These are phyloP conservation scores for Agapanthus africanus DNA, from an alignment of 106 monocot genomes.

Conservation along the genomic window DNA sequence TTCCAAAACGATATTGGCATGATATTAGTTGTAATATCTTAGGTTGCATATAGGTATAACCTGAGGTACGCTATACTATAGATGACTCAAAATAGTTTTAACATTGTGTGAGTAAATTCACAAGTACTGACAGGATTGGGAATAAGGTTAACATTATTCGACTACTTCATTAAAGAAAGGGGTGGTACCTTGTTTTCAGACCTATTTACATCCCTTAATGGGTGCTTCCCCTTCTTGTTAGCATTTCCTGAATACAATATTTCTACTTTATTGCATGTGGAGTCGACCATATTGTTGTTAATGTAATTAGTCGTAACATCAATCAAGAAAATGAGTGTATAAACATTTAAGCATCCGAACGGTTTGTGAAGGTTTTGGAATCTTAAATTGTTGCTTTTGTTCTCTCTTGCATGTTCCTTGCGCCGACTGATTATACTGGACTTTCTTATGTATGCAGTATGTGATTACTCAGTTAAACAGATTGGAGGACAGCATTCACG, in stretches of 20 bases:
- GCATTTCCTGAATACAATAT: neutral
- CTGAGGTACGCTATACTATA: neutral
- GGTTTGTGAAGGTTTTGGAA: neutral
- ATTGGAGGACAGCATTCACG: constrained; percentile 85
- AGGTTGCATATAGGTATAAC: neutral
- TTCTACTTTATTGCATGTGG: neutral
- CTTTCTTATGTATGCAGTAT: constrained; percentile 51
- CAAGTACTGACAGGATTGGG: too few species aligned
- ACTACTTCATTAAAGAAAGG: neutral
- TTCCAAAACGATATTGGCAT: too few species aligned
- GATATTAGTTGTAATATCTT: neutral
- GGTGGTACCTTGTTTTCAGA: neutral
- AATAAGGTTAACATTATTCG: neutral
- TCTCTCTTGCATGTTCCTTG: neutral
- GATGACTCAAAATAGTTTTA: neutral
- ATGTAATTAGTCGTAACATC: neutral
- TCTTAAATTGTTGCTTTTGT: neutral
- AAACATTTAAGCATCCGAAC: too few species aligned
- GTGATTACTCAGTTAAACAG: constrained; percentile 68
- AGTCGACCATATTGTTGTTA: neutral
- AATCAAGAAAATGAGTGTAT: neutral
- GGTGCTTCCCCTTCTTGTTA: neutral
- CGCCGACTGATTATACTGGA: neutral
- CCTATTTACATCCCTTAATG: neutral
- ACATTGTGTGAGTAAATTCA: neutral